Evolutionary conservation across 768 basidiomycete genomes (phyloP).

Genomic region (Lactarius hatsudake): DNA sequence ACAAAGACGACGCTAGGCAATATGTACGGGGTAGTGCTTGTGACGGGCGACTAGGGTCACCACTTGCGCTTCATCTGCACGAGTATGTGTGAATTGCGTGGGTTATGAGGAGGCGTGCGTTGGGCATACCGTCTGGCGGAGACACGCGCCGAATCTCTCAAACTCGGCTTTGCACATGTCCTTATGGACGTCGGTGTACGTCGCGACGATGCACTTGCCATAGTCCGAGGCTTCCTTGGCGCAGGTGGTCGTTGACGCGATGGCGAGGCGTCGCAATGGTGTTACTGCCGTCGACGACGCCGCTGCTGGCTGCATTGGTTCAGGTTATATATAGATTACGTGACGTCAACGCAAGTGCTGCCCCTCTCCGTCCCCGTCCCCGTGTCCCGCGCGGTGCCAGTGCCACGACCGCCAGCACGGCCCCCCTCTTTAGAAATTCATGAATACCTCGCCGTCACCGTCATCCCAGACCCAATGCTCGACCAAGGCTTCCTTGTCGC

Average conservation of each 20-base stretch:
- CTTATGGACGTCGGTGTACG: conserved; percentile 80
- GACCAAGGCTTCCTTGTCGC: conserved; percentile 58
- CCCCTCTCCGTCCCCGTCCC: not conserved
- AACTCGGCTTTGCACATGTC: conserved; percentile 87
- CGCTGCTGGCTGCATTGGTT: conserved; percentile 27
- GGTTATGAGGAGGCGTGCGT: not conserved
- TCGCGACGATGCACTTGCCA: conserved; percentile 82
- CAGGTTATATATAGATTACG: not conserved
- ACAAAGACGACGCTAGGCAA: not conserved
- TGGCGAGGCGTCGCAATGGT: conserved; percentile 64
- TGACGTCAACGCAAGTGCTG: not conserved
- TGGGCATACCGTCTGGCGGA: conserved; percentile 68
- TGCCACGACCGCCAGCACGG: not conserved
- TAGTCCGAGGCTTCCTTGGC: conserved; percentile 71
- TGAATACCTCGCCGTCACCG: conserved; percentile 1
- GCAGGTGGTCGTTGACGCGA: conserved; percentile 71
- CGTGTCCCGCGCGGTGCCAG: not conserved
- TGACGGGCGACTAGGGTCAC: conserved; percentile 32
- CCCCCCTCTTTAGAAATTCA: not conserved
- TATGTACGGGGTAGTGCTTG: not conserved
- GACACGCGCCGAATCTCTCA: conserved; percentile 74
- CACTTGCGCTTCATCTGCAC: conserved; percentile 56
- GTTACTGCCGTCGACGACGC: conserved; percentile 34
- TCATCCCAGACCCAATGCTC: conserved; percentile 43
- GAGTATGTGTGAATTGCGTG: not conserved